phyloP scores from a whole-genome alignment of 331 rosid species.

The Dryas integrifolia region DNA sequence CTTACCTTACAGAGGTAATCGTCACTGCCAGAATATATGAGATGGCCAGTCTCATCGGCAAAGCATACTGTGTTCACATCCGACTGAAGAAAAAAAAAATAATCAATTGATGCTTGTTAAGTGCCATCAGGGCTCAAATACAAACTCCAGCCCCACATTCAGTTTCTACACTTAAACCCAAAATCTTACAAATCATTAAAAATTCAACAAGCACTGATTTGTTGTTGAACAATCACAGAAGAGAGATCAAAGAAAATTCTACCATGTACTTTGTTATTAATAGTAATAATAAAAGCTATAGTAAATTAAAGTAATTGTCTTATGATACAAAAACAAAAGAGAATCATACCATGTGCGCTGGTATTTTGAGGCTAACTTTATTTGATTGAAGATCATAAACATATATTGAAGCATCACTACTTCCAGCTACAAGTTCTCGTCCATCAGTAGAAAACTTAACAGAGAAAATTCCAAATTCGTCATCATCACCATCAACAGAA shows the following conservation, averaged over 20 bases:
- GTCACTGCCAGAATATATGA: constrained; percentile 89
- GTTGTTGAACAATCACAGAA: background rate
- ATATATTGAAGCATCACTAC: constrained; percentile 66
- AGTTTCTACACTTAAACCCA: no score
- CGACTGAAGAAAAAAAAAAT: constrained; percentile 44
- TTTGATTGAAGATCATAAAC: constrained; percentile 84
- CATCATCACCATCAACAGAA: constrained; percentile 45
- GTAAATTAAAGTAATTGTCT: background rate
- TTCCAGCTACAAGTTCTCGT: constrained; percentile 88
- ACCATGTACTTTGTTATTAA: background rate
- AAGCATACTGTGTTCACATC: constrained; percentile 96
- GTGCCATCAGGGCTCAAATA: background rate
- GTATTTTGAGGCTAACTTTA: constrained; percentile 69
- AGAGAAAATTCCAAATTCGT: constrained; percentile 70
- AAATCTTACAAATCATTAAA: no score
- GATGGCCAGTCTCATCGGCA: constrained; percentile 86
- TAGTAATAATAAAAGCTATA: background rate
- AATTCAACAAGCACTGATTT: background rate
- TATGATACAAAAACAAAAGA: background rate
- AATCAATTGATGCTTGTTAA: background rate
- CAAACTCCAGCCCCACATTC: no score
- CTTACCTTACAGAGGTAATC: constrained; percentile 82
- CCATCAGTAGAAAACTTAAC: constrained; percentile 86
- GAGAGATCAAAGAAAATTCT: background rate
- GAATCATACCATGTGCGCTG: constrained; percentile 61